These are phyloP conservation scores for Brachypodium distachyon DNA, from an alignment of 202 grass and related monocot species.

Conservation along the genomic window DNA sequence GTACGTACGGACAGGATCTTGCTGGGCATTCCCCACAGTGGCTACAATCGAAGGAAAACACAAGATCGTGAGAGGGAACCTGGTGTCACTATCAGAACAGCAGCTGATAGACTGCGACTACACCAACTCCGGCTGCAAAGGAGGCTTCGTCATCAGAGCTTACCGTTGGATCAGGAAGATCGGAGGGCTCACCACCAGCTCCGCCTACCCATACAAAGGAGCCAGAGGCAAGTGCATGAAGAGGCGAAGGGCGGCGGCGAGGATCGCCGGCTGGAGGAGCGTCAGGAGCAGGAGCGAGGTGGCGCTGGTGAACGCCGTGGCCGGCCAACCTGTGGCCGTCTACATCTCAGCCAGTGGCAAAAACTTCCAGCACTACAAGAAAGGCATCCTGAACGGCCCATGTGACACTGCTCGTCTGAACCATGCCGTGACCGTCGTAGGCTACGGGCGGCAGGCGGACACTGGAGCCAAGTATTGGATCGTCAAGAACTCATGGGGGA, in stretches of 20 bases:
- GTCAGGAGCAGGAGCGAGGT: not conserved
- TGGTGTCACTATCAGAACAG: constrained; percentile 22
- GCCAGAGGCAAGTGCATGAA: not conserved
- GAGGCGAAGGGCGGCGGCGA: not conserved
- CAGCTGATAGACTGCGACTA: constrained; percentile 21
- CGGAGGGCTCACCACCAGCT: constrained; percentile 6
- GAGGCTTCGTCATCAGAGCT: not conserved
- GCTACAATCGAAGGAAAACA: constrained; percentile 8
- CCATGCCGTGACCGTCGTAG: constrained; percentile 3
- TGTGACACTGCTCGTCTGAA: not conserved
- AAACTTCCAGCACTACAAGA: constrained; percentile 20
- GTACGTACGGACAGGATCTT: not conserved
- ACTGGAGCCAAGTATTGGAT: constrained; percentile 17
- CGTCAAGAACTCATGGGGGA: constrained; percentile 16
- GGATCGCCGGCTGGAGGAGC: not conserved
- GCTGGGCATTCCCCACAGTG: constrained; percentile 26
- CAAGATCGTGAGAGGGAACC: not conserved
- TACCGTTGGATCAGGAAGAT: not conserved
- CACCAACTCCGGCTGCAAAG: not conserved
- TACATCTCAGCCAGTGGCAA: not conserved
- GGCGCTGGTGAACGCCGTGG: constrained; percentile 18
- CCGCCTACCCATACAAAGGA: constrained; percentile 16
- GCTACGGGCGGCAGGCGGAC: not conserved
- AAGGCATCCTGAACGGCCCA: constrained; percentile 9
- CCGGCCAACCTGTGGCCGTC: not conserved